These are phyloP conservation scores for Diaporthe sp. DNA, from an alignment of 2,329 filamentous ascomycete species.

Conservation along the genomic window DNA sequence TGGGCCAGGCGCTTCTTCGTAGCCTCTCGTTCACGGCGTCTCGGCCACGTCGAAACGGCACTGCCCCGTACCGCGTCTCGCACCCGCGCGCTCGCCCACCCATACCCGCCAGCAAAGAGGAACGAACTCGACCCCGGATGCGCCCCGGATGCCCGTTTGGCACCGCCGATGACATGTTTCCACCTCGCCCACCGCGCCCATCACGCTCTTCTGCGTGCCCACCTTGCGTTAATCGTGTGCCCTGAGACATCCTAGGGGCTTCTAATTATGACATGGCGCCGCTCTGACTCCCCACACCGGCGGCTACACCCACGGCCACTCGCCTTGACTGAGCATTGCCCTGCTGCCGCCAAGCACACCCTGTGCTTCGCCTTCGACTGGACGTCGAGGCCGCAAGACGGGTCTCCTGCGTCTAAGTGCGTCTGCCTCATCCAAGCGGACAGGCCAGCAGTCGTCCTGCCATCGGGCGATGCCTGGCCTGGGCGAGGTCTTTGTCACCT, in stretches of 20 bases:
- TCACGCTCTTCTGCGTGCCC: too few species aligned
- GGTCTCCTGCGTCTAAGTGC: slow-evolving; percentile 33
- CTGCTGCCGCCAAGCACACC: slow-evolving; percentile 37
- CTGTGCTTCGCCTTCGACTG: slow-evolving; percentile 27
- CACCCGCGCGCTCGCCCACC: slow-evolving; percentile 29
- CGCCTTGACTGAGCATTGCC: slow-evolving; percentile 37
- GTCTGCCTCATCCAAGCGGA: slow-evolving; percentile 26
- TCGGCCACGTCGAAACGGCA: slow-evolving; percentile 44
- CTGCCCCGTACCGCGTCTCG: slow-evolving; percentile 42
- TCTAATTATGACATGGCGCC: slow-evolving; percentile 34
- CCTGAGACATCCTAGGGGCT: slow-evolving; percentile 33
- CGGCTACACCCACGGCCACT: slow-evolving; percentile 41
- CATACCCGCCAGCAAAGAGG: background rate
- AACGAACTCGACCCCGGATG: slow-evolving; percentile 27
- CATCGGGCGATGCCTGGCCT: slow-evolving; percentile 22
- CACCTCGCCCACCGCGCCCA: too few species aligned
- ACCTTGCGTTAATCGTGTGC: slow-evolving; percentile 14
- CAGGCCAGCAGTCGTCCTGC: slow-evolving; percentile 28
- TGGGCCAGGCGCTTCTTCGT: slow-evolving; percentile 36
- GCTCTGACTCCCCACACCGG: slow-evolving; percentile 10
- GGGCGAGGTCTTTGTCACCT: slow-evolving; percentile 35
- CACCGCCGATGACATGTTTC: slow-evolving; percentile 4
- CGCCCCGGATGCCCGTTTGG: slow-evolving; percentile 11
- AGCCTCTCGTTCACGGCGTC: slow-evolving; percentile 42
- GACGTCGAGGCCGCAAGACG: slow-evolving; percentile 16